Evolutionary conservation across 192 early-diverging fungal species (phyloP), one percentile per base, ranked within the genome.

Genomic region (Diversispora epigaea): DNA sequence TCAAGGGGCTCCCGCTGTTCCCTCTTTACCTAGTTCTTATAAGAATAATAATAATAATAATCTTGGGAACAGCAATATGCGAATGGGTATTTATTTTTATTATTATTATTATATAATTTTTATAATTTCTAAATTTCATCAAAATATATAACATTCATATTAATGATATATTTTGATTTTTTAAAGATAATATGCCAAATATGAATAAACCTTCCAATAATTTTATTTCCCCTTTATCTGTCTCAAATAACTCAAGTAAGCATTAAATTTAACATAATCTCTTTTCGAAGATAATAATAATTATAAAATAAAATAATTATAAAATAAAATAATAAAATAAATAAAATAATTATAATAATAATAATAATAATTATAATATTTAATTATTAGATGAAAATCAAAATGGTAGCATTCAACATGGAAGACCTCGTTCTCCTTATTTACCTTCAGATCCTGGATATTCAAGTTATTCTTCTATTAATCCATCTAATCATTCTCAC

Each of bases 1-100:
- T 62, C 75, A 83, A 7, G 81, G 77, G 55, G 80, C 79, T 43
- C 85, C 85, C 7, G 78, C 83, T 11, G 81, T 88, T 52, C 87
- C 87, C 17, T 69, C 75, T 41, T 67, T 83, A 25, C 82, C 82
- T 17, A 60, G 43, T 19, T 10, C 17, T 32, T 72, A 60, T n/a
- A 45, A 19, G 54, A 72, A 56, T 56, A 10, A 10, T 68, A 6
- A 10, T 68, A 6, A 17, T 10, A 41, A 11, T 43, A 40, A 44
- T 43, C 62, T 3, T 43, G 62, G 62, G 39, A 45, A 32, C 25
- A 32, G 25, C 5, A 45, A 43, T 15, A n/a, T 64, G 9, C 39
- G 8, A 10, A 21, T 61, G 6, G 12, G 4, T 61, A 21, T 22
- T 61, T 61, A 6, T 61, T 6, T 25, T 25, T 21, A 10, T 5